phyloP scores from a whole-genome alignment of 1,284 basidiomycete species.

The Wallemia ichthyophaga region DNA sequence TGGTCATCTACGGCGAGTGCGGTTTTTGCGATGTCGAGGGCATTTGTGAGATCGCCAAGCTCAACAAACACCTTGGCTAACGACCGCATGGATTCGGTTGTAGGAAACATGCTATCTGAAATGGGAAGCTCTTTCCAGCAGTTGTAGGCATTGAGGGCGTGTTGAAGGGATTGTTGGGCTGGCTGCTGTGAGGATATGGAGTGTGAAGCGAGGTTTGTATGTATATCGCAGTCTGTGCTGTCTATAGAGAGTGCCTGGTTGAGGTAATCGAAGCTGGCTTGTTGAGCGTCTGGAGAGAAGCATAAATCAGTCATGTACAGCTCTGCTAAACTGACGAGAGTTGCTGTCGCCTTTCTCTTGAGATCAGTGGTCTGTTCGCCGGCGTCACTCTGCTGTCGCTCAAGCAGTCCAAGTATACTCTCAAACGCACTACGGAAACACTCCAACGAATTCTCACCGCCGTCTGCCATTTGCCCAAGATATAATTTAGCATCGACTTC shows the following conservation, averaged over 20 bases:
- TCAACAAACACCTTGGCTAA: neutral
- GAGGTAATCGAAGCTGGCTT: neutral
- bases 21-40: neutral
- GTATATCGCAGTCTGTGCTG: neutral
- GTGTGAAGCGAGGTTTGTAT: neutral
- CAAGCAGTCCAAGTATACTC: constrained; percentile 1
- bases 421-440: neutral
- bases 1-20: neutral
- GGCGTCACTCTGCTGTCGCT: constrained; percentile 1
- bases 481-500: constrained; percentile 59
- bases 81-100: neutral
- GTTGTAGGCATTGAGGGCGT: neutral
- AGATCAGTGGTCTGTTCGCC: constrained; percentile 21
- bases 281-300: neutral
- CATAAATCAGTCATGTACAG: constrained; percentile 93
- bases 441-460: constrained; percentile 19
- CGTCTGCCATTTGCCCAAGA: constrained; percentile 47
- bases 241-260: neutral
- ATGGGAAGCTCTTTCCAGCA: neutral
- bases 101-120: neutral
- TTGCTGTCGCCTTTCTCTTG: constrained; percentile 42
- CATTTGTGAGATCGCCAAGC: neutral
- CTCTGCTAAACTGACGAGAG: constrained; percentile 70
- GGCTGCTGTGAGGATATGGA: neutral
- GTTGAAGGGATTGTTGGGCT: neutral